phyloP scores from a whole-genome alignment of 2,329 filamentous ascomycete genomes.

The Amesomyces nigricolor region DNA sequence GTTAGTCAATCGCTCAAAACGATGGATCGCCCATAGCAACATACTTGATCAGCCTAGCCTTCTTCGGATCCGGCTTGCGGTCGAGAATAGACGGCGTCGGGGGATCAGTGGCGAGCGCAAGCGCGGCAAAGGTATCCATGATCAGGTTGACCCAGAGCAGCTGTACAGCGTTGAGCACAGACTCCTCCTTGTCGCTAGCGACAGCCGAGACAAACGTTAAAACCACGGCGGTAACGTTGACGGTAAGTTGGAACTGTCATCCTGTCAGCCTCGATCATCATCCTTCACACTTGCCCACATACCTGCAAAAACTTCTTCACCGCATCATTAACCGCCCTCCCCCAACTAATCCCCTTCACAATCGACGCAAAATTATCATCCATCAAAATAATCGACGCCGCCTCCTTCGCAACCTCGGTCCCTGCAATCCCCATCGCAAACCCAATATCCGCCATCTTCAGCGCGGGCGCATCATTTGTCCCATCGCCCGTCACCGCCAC shows the following conservation, averaged over 20 bases:
- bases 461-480: slow-evolving; percentile 60
- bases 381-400: slow-evolving; percentile 56
- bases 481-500: slow-evolving; percentile 63
- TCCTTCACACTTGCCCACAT: too few species aligned
- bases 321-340: slow-evolving; percentile 59
- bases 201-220: slow-evolving; percentile 73
- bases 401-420: slow-evolving; percentile 59
- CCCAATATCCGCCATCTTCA: slow-evolving; percentile 61
- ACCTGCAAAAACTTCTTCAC: slow-evolving; percentile 60
- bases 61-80: slow-evolving; percentile 69
- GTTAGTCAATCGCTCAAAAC: too few species aligned
- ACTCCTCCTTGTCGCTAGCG: slow-evolving; percentile 54
- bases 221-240: slow-evolving; percentile 76
- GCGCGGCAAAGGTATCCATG: slow-evolving; percentile 76
- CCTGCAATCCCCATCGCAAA: slow-evolving; percentile 64
- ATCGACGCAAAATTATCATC: slow-evolving; percentile 60
- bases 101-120: slow-evolving; percentile 50
- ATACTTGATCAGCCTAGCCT: slow-evolving; percentile 61
- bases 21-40: too few species aligned
- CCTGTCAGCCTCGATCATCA: too few species aligned
- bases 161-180: slow-evolving; percentile 72
- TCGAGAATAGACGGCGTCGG: slow-evolving; percentile 33
- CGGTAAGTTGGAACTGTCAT: slow-evolving; percentile 56
- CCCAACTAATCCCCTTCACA: slow-evolving; percentile 60
- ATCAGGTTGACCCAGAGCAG: slow-evolving; percentile 80